Evolutionary conservation across 352 stramenopile genomes (phyloP), one percentile per base, ranked within the genome.

Genomic region (Sclerospora graminicola): DNA sequence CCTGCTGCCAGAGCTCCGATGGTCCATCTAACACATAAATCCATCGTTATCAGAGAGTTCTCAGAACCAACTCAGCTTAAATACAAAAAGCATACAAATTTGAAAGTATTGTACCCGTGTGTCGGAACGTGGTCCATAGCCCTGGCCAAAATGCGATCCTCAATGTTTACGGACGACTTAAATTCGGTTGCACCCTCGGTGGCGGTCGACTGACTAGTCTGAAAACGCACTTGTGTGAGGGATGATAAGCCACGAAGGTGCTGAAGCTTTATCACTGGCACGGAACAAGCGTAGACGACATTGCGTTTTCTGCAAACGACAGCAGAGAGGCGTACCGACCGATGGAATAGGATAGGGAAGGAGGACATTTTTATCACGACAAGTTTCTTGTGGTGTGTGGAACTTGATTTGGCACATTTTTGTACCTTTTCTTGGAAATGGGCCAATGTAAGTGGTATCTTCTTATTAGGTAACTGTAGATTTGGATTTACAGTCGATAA

Each of bases 1-100:
- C 80, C 77, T n/a, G 69, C 69, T 31, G 70, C 78, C 11, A 92
- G 47, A 31, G 80, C 71, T 23, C 89, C 75, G 14, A 87, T 57
- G 15, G 61, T 84, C 80, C 80, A 92, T 44, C 80, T 92, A 51
- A n/a, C 16, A 29, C 19, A 41, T 30, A 31, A 9, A 26, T 16
- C 54, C 14, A 57, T 26, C 21, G 21, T 3, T n/a, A n/a, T 26
- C 6, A 26, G 6, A 26, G 21, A 26, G 21, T 26, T 26, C 6
- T 26, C 21, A 26, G 21, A 19, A n/a, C 37, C 8, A 35, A 35
- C 11, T 18, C 5, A 16, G 13, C 11, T 15, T 3, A 1, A 26
- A 2, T 26, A 39, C 7, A 39, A 15, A 18, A 14, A 26, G n/a
- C 26, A 4, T 10, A 9, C 19, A 14, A 15, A 33, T 16, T 13